These are phyloP conservation scores for Didymella keratinophila DNA, from an alignment of 2,329 filamentous ascomycete species.

Conservation along the genomic window DNA sequence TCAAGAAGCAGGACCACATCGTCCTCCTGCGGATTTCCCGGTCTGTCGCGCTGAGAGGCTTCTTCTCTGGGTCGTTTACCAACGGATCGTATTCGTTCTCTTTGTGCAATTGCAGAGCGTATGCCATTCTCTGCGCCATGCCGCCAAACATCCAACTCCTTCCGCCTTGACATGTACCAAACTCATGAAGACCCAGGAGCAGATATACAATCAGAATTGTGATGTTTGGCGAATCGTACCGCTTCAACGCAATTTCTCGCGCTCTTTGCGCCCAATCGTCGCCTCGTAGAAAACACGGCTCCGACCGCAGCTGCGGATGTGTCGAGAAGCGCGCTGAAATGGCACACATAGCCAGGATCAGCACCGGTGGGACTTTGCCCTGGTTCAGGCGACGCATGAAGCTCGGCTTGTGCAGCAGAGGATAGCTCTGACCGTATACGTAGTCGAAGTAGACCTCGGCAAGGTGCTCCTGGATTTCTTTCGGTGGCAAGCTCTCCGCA, in stretches of 20 bases:
- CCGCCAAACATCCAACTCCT: conserved; percentile 96
- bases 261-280: conserved; percentile 90
- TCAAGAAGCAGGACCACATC: conserved; percentile 98
- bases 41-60: conserved; percentile 85
- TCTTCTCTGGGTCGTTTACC: conserved; percentile 65
- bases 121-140: conserved; percentile 95
- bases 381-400: conserved; percentile 89
- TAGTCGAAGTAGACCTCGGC: conserved; percentile 96
- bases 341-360: conserved; percentile 92
- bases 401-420: conserved; percentile 93
- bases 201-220: conserved; percentile 92
- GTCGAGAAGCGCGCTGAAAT: conserved; percentile 94
- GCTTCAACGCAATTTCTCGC: conserved; percentile 83
- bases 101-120: conserved; percentile 90
- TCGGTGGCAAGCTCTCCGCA: conserved; percentile 78
- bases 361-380: conserved; percentile 83
- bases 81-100: conserved; percentile 85
- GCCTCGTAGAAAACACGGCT: conserved; percentile 83
- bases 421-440: conserved; percentile 94
- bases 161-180: conserved; percentile 95
- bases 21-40: conserved; percentile 90
- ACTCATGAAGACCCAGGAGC: conserved; percentile 89
- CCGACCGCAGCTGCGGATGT: conserved; percentile 78
- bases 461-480: conserved; percentile 90
- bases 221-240: conserved; percentile 95